Evolutionary conservation across 164 flowering plant species (phyloP).

Genomic region (Cinnamomum micranthum): DNA sequence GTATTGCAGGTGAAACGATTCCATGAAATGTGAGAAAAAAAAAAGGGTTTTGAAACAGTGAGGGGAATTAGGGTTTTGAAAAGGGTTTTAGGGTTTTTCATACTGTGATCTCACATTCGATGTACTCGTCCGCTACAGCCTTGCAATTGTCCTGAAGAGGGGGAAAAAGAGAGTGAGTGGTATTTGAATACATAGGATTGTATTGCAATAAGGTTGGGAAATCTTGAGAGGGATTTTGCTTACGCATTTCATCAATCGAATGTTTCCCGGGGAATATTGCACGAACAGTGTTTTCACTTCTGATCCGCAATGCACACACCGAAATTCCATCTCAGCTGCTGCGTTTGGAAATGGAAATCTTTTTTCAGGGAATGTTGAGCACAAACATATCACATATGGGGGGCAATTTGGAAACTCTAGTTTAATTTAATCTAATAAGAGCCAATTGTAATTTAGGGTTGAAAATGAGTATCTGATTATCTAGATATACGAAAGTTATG

Average conservation of each 20-base stretch:
- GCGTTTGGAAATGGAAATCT: neutral
- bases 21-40: neutral
- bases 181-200: neutral
- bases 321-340: conserved; percentile 25
- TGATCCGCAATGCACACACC: conserved; percentile 70
- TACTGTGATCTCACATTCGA: conserved; percentile 86
- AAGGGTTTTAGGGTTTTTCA: neutral
- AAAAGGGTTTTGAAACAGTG: neutral
- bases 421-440: too few relatives aligned
- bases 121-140: conserved; percentile 83
- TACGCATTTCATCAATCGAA: conserved; percentile 84
- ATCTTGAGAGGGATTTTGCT: conserved; percentile 1
- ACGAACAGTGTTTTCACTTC: conserved; percentile 44
- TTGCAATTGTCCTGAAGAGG: conserved; percentile 57
- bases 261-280: conserved; percentile 90
- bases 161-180: neutral
- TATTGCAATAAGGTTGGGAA: neutral
- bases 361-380: too few relatives aligned
- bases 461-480: too few relatives aligned
- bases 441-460: too few relatives aligned
- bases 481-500: too few relatives aligned
- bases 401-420: too few relatives aligned
- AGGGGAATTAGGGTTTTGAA: neutral
- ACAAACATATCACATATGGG: too few relatives aligned
- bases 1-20: neutral